phyloP scores from a whole-genome alignment of 768 basidiomycete species.

The Boletellus ananiceps region DNA sequence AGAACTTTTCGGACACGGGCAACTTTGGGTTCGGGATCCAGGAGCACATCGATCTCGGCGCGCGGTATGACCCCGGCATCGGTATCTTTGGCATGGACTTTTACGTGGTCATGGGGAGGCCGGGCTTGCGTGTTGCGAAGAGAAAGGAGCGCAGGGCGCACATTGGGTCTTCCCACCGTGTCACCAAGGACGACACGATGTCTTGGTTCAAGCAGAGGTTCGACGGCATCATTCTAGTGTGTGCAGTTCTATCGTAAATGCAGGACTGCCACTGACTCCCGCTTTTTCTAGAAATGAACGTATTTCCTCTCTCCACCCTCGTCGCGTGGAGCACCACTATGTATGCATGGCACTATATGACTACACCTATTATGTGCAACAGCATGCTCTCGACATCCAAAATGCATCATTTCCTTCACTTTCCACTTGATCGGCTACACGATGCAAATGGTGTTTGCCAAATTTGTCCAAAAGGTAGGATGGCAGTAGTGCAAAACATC shows the following conservation, averaged over 20 bases:
- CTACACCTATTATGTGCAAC: constrained; percentile 20
- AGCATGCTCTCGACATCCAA: constrained; percentile 20
- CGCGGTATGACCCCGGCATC: constrained; percentile 96
- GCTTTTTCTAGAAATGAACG: constrained; percentile 24
- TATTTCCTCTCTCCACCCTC: constrained; percentile 5
- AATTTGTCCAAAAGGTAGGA: neutral
- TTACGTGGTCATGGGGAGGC: constrained; percentile 95
- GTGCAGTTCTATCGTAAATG: constrained; percentile 24
- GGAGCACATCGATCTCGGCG: constrained; percentile 98
- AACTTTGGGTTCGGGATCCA: constrained; percentile 99
- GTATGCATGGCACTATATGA: constrained; percentile 27
- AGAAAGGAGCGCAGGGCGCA: constrained; percentile 86
- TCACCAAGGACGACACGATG: constrained; percentile 95
- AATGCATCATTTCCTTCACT: constrained; percentile 14
- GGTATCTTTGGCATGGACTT: constrained; percentile 99
- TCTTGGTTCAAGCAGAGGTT: constrained; percentile 99
- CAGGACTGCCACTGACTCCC: neutral
- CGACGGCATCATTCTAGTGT: constrained; percentile 92
- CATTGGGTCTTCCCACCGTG: constrained; percentile 83
- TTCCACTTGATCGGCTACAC: neutral
- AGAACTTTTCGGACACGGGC: constrained; percentile 97
- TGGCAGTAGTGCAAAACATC: too few species aligned
- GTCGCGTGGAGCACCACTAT: constrained; percentile 3
- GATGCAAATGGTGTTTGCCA: neutral
- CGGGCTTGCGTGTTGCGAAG: constrained; percentile 86